These are phyloP conservation scores for Alternaria panax DNA, from an alignment of 2,329 filamentous ascomycete species.

Conservation along the genomic window DNA sequence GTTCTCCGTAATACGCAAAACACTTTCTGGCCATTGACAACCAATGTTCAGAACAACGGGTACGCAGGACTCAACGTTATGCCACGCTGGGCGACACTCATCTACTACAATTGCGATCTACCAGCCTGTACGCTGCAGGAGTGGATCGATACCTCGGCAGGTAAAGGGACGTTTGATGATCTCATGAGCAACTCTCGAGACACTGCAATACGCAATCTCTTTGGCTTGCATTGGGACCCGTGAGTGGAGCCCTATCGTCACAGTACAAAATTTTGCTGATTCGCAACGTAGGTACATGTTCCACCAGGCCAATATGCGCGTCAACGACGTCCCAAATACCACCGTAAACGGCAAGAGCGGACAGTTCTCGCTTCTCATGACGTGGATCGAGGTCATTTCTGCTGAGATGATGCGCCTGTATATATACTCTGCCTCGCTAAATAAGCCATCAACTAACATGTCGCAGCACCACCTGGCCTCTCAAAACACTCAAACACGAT, in stretches of 20 bases:
- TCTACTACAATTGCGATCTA: conserved; percentile 70
- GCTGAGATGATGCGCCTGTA: conserved; percentile 62
- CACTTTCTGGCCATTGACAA: conserved; percentile 64
- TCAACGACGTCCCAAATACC: conserved; percentile 56
- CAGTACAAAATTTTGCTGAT: conserved; percentile 10
- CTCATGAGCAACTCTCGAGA: conserved; percentile 60
- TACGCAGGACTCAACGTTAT: conserved; percentile 64
- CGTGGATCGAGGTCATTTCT: conserved; percentile 63
- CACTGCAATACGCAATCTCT: conserved; percentile 64
- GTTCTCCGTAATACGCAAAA: conserved; percentile 61
- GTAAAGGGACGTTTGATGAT: conserved; percentile 61
- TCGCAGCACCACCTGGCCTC: conserved; percentile 56
- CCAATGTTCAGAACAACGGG: conserved; percentile 60
- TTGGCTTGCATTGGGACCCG: conserved; percentile 63
- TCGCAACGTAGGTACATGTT: conserved; percentile 61
- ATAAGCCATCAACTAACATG: conserved; percentile 9
- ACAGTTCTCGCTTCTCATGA: conserved; percentile 63
- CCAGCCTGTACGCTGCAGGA: conserved; percentile 64
- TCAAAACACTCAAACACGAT: conserved; percentile 64
- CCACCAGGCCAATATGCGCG: conserved; percentile 68
- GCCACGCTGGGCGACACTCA: conserved; percentile 67
- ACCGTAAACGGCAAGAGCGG: conserved; percentile 58
- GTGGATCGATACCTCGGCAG: conserved; percentile 67
- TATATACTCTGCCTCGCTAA: conserved; percentile 8
- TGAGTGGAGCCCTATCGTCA: conserved; percentile 19